These are phyloP conservation scores for Cladosporium halotolerans DNA, from an alignment of 2,329 filamentous ascomycete species.

Conservation along the genomic window DNA sequence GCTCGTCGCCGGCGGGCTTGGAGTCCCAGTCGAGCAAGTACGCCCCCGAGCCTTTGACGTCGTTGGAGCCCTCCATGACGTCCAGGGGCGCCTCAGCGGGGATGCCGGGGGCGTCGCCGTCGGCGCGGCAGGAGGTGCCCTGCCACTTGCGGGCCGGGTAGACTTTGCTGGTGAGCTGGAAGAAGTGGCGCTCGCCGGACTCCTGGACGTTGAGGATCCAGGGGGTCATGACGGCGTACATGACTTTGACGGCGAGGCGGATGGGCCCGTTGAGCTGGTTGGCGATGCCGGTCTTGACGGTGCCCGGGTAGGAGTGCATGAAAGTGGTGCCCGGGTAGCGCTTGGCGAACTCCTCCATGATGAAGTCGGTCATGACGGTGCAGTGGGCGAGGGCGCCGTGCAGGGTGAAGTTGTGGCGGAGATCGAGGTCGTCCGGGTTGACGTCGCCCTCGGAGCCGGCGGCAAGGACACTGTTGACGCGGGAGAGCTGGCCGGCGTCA, in stretches of 20 bases:
- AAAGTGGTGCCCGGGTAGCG: slow-evolving; percentile 44
- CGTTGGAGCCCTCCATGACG: slow-evolving; percentile 26
- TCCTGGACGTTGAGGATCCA: slow-evolving; percentile 36
- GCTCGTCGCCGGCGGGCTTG: slow-evolving; percentile 29
- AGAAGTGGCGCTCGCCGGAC: slow-evolving; percentile 42
- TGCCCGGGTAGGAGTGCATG: slow-evolving; percentile 44
- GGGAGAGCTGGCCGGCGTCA: slow-evolving; percentile 36
- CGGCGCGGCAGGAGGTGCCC: background rate
- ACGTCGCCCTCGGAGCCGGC: slow-evolving; percentile 49
- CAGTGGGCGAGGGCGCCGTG: slow-evolving; percentile 35
- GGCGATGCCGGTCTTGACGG: slow-evolving; percentile 42
- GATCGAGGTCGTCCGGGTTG: slow-evolving; percentile 41
- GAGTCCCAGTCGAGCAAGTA: slow-evolving; percentile 36
- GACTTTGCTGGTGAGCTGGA: slow-evolving; percentile 32
- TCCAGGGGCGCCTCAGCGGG: slow-evolving; percentile 24
- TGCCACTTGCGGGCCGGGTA: slow-evolving; percentile 23
- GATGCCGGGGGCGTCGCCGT: slow-evolving; percentile 23
- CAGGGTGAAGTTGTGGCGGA: slow-evolving; percentile 34
- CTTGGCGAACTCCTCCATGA: slow-evolving; percentile 45
- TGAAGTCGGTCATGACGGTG: slow-evolving; percentile 46
- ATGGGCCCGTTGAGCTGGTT: slow-evolving; percentile 32
- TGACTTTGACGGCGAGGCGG: slow-evolving; percentile 28
- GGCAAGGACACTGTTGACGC: slow-evolving; percentile 51
- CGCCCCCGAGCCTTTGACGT: slow-evolving; percentile 29
- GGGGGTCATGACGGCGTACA: slow-evolving; percentile 33